Evolutionary conservation across 1,284 basidiomycete genomes (phyloP).

Genomic region (Lignosus rhinocerotis): DNA sequence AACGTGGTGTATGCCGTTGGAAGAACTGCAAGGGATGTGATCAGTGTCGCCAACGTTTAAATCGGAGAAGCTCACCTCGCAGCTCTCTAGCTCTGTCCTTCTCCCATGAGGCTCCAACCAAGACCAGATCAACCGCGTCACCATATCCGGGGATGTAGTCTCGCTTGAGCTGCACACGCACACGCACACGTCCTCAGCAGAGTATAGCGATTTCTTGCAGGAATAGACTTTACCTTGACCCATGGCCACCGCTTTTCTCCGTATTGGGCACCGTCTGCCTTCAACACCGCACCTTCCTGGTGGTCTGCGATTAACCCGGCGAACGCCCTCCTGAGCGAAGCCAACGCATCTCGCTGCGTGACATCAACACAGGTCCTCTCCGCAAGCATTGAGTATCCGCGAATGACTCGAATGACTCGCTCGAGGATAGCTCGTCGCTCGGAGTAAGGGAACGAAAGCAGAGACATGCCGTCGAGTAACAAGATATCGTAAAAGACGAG

Average conservation of each 20-base stretch:
- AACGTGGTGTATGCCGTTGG: slow-evolving; percentile 76
- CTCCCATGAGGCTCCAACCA: slow-evolving; percentile 80
- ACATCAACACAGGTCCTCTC: slow-evolving; percentile 42
- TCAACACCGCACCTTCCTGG: slow-evolving; percentile 76
- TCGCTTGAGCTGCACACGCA: slow-evolving; percentile 50
- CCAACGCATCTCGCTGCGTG: slow-evolving; percentile 20
- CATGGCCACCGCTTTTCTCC: slow-evolving; percentile 64
- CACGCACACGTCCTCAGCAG: background rate
- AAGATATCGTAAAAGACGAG: slow-evolving; percentile 87
- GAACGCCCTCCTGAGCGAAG: slow-evolving; percentile 49
- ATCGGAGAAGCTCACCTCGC: slow-evolving; percentile 50
- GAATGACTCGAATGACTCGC: slow-evolving; percentile 47
- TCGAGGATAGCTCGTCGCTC: slow-evolving; percentile 65
- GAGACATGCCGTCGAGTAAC: slow-evolving; percentile 55
- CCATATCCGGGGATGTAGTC: slow-evolving; percentile 85
- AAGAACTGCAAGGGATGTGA: slow-evolving; percentile 49
- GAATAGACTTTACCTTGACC: slow-evolving; percentile 65
- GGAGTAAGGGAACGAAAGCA: slow-evolving; percentile 58
- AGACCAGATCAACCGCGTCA: slow-evolving; percentile 75
- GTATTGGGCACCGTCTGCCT: slow-evolving; percentile 68
- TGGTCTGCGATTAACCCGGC: slow-evolving; percentile 48
- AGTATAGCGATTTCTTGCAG: background rate
- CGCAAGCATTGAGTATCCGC: slow-evolving; percentile 64
- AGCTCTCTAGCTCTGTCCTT: slow-evolving; percentile 75
- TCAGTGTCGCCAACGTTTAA: background rate